phyloP scores from a whole-genome alignment of 2,329 filamentous ascomycete genomes.

The Polytolypa hystricis region DNA sequence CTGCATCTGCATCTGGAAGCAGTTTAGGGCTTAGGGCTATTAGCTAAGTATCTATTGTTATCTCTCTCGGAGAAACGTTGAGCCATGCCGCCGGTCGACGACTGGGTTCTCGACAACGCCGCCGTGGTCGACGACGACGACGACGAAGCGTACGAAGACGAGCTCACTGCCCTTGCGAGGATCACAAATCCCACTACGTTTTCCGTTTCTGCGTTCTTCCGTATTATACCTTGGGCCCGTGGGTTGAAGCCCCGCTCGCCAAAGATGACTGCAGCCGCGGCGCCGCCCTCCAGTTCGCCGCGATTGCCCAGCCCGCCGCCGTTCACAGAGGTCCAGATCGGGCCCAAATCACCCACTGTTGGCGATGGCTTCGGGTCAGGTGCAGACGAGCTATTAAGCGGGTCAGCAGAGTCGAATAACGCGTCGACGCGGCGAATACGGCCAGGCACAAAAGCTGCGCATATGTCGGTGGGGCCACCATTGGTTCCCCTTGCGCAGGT shows the following conservation, averaged over 20 bases:
- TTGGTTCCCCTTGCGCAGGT: slow-evolving; percentile 78
- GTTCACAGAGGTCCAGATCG: slow-evolving; percentile 86
- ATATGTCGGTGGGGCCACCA: slow-evolving; percentile 88
- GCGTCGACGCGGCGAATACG: slow-evolving; percentile 76
- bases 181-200: too few species aligned
- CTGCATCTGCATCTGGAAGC: too few species aligned
- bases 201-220: too few species aligned
- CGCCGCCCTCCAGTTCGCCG: slow-evolving; percentile 61
- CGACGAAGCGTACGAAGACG: too few species aligned
- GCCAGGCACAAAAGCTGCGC: slow-evolving; percentile 78
- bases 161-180: too few species aligned
- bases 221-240: too few species aligned
- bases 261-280: slow-evolving; percentile 37
- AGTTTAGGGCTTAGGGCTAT: slow-evolving; percentile 29
- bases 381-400: slow-evolving; percentile 44
- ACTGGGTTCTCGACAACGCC: too few species aligned
- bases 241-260: too few species aligned
- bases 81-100: too few species aligned
- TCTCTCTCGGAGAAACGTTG: too few species aligned
- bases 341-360: slow-evolving; percentile 61
- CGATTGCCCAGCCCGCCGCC: slow-evolving; percentile 91
- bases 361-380: slow-evolving; percentile 49
- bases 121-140: too few species aligned
- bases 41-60: too few species aligned
- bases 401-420: slow-evolving; percentile 51